Evolutionary conservation across 768 basidiomycete genomes (phyloP), one percentile per base, ranked within the genome.

Genomic region (Phlebiopsis flavidoalba): DNA sequence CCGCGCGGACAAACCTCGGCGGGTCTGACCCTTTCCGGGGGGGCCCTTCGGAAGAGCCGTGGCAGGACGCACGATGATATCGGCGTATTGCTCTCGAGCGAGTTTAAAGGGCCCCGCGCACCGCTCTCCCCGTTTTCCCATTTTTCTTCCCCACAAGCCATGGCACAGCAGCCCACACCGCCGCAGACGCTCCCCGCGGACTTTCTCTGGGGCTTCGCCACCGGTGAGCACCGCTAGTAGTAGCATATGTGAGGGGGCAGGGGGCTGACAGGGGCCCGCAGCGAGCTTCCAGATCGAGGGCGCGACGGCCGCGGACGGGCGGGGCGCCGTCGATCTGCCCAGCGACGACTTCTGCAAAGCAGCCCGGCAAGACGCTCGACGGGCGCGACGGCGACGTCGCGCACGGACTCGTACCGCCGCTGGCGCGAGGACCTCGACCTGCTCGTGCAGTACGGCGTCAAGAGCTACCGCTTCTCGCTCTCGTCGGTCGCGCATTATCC

Each of bases 281-380:
- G 90, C 88, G 22, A 75, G 81, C 60, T 89, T 89, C 72, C 88
- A 91, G 75, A 84, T 89, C 58, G 89, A 91, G 71, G 89, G 88
- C 36, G 85, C 87, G 0, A 75, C 79, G 21, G 71, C 80, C 56
- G 77, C 75, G 17, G 85, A 83, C 60, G 84, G 85, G 14, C 83
- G 86, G 52, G 86, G 85, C 10, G 83, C n/a, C 83, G 66, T 86
- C 85, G 15, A 83, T 89, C 65, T 91, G 89, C n/a, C n/a, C n/a
- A n/a, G n/a, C 89, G 88, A 91, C 67, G 84, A 82, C 69, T 89
- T 88, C 71, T 78, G n/a, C 84, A 26, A 80, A 81, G 56, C 70
- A 73, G 15, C 86, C 86, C 0, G 87, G 87, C 37, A 88, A 87
- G 76, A 89, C 86, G 11, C 69, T 79, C 58, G 89, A 89, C 66